phyloP scores from a whole-genome alignment of 2,329 filamentous ascomycete genomes.

The Pyrenochaeta sp. region DNA sequence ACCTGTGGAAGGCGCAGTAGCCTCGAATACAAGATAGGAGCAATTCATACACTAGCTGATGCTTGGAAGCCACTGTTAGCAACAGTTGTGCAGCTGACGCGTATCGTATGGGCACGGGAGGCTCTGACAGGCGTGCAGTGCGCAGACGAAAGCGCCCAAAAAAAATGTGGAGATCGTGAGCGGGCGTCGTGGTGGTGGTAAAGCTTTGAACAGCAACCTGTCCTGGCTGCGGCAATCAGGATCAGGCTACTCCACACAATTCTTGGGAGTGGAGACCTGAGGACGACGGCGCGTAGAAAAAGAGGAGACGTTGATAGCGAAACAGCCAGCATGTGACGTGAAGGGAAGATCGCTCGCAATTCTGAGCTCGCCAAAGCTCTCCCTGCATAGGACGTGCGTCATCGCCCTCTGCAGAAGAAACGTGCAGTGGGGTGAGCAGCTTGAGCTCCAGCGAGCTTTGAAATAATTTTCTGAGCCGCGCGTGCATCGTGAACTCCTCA shows the following conservation, averaged over 20 bases:
- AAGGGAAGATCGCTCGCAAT: conserved; percentile 14
- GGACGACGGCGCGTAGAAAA: conserved; percentile 26
- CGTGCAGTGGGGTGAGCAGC: conserved; percentile 24
- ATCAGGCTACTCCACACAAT: conserved; percentile 19
- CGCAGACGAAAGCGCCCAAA: neutral
- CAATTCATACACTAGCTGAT: neutral
- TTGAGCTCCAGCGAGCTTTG: conserved; percentile 23
- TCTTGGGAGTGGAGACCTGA: conserved; percentile 27
- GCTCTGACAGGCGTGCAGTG: neutral
- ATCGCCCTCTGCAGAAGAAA: conserved; percentile 25
- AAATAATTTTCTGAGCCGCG: conserved; percentile 11
- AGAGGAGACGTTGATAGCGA: conserved; percentile 27
- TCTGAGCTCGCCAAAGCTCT: conserved; percentile 29
- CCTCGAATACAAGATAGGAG: neutral
- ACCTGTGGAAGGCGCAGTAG: neutral
- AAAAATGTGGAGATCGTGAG: neutral
- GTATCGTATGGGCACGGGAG: neutral
- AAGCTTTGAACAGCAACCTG: neutral
- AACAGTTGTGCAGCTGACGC: neutral
- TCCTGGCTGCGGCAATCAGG: conserved; percentile 1
- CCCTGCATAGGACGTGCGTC: conserved; percentile 38
- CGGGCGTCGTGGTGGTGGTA: neutral
- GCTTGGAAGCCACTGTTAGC: neutral
- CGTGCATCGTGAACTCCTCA: conserved; percentile 16
- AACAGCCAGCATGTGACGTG: conserved; percentile 12